These are phyloP conservation scores for Tagetes erecta DNA, from an alignment of 129 eudicot genomes.

Conservation along the genomic window DNA sequence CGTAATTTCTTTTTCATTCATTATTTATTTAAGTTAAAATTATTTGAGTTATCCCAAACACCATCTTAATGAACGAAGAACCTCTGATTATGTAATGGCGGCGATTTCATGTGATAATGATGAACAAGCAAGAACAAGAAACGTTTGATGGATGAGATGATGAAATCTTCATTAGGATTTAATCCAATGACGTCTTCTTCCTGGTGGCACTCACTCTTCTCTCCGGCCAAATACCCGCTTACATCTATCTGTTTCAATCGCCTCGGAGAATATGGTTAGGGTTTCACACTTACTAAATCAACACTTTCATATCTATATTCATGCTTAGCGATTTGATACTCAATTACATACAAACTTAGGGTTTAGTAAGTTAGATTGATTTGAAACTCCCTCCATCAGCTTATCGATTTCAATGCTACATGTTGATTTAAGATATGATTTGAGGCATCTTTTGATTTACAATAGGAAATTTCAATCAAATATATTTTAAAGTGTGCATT, in stretches of 20 bases:
- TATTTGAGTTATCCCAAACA: too few relatives aligned
- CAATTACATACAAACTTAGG: conserved; percentile 21
- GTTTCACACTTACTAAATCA: neutral
- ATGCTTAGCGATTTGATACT: neutral
- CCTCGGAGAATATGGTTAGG: conserved; percentile 54
- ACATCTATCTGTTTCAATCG: conserved; percentile 38
- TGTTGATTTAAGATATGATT: neutral
- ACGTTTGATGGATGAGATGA: neutral
- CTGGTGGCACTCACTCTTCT: conserved; percentile 51
- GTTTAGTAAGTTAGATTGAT: conserved; percentile 18
- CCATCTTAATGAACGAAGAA: too few relatives aligned
- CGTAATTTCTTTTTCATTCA: too few relatives aligned
- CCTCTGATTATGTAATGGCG: conserved; percentile 14
- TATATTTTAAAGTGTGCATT: neutral
- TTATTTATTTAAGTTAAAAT: too few relatives aligned
- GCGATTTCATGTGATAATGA: neutral
- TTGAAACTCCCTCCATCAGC: neutral
- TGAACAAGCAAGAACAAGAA: neutral
- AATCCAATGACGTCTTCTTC: conserved; percentile 40
- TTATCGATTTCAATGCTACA: conserved; percentile 2
- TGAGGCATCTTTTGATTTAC: neutral
- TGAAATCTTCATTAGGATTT: conserved; percentile 13
- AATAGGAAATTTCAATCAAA: neutral
- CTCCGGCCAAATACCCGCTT: conserved; percentile 39
- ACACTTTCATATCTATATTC: too few relatives aligned